These are phyloP conservation scores for Mortierella sp. DNA, from an alignment of 371 early-diverging fungal species.

Conservation along the genomic window DNA sequence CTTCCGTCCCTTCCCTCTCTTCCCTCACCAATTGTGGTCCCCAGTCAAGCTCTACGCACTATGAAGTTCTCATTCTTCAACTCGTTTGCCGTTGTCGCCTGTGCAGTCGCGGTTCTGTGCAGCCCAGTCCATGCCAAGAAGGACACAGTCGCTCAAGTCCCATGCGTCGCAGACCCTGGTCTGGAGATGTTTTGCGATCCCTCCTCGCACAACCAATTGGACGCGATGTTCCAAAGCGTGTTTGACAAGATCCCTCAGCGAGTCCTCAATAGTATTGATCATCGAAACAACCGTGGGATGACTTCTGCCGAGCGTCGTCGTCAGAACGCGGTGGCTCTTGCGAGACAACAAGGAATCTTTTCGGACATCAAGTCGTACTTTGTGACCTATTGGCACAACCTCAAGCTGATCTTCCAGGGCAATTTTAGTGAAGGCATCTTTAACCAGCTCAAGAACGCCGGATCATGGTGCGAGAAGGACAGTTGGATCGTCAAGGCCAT, in stretches of 20 bases:
- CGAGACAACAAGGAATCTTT: neutral
- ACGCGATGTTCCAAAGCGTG: constrained; percentile 3
- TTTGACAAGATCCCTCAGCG: neutral
- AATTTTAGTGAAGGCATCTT: constrained; percentile 21
- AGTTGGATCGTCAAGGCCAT: constrained; percentile 21
- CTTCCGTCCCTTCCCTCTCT: no score
- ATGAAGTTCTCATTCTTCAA: constrained; percentile 15
- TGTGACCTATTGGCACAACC: constrained; percentile 8
- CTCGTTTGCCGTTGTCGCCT: constrained; percentile 5
- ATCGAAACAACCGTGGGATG: no score
- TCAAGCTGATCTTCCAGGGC: constrained; percentile 13
- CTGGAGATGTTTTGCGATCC: constrained; percentile 10
- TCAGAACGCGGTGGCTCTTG: neutral
- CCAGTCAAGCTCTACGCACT: no score
- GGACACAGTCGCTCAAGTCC: neutral
- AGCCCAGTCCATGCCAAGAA: constrained; percentile 1
- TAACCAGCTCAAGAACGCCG: constrained; percentile 31
- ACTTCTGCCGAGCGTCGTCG: neutral
- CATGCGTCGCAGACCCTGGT: constrained; percentile 2
- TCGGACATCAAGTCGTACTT: constrained; percentile 16
- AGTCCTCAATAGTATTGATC: neutral
- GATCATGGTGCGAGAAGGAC: constrained; percentile 26
- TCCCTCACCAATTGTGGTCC: no score
- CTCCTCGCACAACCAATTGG: neutral
- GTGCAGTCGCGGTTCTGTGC: constrained; percentile 11